A percentile compares a stretch with the other conserved stretches of the same genome.
These are phyloP conservation scores for Apophysomyces ossiformis DNA, from an alignment of 371 early-diverging fungal species.

Conservation along the genomic window DNA sequence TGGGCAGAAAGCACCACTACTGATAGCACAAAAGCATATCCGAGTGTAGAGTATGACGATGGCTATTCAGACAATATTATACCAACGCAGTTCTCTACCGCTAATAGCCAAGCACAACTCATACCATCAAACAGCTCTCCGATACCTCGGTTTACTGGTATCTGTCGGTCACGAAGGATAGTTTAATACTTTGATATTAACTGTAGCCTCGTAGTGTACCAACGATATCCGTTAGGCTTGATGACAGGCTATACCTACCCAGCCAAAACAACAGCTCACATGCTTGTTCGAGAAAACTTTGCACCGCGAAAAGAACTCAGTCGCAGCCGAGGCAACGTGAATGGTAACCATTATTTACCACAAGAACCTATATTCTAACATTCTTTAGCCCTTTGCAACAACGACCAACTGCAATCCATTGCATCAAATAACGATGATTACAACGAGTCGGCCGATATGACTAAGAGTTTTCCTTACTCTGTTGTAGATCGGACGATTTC, in stretches of 20 bases:
- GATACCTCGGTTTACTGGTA: not conserved
- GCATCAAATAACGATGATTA: not conserved
- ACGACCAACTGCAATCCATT: not conserved
- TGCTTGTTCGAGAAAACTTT: not conserved
- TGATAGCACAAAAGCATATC: not conserved
- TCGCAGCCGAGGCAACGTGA: not conserved
- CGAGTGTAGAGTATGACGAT: not conserved
- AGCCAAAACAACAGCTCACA: not conserved
- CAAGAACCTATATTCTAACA: not conserved
- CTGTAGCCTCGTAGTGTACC: not conserved
- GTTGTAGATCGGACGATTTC: not conserved
- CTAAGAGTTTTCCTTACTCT: not conserved
- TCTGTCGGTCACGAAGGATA: not conserved
- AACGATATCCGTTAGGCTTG: slow-evolving; percentile 4
- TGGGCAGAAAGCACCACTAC: not conserved
- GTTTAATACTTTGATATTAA: not conserved
- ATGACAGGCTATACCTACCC: not conserved
- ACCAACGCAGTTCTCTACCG: not conserved
- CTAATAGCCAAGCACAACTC: not conserved
- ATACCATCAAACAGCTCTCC: not conserved
- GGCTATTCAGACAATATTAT: not conserved
- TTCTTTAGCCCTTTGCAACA: not conserved
- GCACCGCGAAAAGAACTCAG: not conserved
- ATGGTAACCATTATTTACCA: not conserved
- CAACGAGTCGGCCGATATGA: not conserved